phyloP scores from a whole-genome alignment of 352 stramenopile genomes.

The Globisporangium abappressorium region DNA sequence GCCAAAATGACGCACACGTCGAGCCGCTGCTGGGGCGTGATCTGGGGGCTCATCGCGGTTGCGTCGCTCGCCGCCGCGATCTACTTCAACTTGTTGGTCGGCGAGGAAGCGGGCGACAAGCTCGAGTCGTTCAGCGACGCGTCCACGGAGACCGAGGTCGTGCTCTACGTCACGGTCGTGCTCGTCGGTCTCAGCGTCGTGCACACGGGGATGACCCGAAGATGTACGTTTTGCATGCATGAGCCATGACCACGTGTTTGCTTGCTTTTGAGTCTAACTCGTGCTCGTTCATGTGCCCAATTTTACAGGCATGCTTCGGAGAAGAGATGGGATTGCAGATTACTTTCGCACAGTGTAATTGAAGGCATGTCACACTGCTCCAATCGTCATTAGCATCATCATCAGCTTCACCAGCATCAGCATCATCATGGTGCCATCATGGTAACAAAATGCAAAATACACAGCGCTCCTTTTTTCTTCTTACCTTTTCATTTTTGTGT shows the following conservation, averaged over 20 bases:
- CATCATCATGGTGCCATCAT: not conserved
- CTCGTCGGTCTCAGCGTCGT: conserved; percentile 57
- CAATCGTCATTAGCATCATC: not conserved
- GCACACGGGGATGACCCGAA: conserved; percentile 66
- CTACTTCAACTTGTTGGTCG: conserved; percentile 84
- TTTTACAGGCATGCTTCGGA: conserved; percentile 9
- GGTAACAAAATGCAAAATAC: not conserved
- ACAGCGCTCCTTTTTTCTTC: not conserved
- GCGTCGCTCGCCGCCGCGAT: conserved; percentile 71
- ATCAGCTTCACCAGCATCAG: not conserved
- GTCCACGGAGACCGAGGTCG: conserved; percentile 54
- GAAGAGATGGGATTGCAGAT: conserved; percentile 8
- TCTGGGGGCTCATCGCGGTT: conserved; percentile 82
- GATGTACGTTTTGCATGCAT: conserved; percentile 37
- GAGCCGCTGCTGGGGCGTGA: conserved; percentile 87
- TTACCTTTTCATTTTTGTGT: not conserved
- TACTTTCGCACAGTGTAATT: conserved; percentile 11
- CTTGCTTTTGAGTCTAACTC: not conserved
- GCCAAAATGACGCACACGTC: conserved; percentile 90
- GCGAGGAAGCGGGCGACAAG: conserved; percentile 43
- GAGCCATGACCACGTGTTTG: no score
- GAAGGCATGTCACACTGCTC: not conserved
- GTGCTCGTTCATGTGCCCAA: not conserved
- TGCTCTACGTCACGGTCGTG: conserved; percentile 39
- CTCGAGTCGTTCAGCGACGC: conserved; percentile 50